Evolutionary conservation across 768 basidiomycete genomes (phyloP), one percentile per base, ranked within the genome.

Genomic region (Termitomyces sp.): DNA sequence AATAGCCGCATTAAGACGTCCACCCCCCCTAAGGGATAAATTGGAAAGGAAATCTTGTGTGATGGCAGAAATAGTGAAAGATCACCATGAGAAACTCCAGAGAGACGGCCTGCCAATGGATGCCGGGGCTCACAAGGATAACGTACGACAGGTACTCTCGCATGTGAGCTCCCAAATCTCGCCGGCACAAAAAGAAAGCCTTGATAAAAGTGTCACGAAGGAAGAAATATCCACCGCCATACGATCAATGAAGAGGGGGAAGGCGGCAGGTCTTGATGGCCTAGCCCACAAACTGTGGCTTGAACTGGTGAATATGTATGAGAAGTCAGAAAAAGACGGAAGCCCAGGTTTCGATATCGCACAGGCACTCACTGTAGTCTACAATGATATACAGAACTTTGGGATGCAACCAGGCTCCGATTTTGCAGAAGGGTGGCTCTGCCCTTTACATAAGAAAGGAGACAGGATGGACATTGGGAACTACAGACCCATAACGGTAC

Each of bases 11-110:
- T 62, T 74, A 0, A 45, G 36, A 2, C 16, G 60, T 4, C 33
- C 36, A 9, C 5, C 18, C 20, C 16, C 18, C 31, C 46, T 34
- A 11, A 2, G 0, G n/a, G n/a, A 33, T 12, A 34, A n/a, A 41
- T 54, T 1, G n/a, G 46, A 6, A 54, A 4, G 44, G 1, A 39
- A 55, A 0, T 70, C 73, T 0, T 8, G 58, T 0, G 51, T 69
- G 16, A 78, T 77, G 76, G 70, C 73, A 0, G 55, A 72, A 0
- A 54, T 76, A 0, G 70, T 72, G 0, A 57, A 50, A 24, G 27
- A 67, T 15, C 66, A 73, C 52, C 72, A 76, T 50, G 54, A 70
- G 0, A 11, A 64, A 1, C 65, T 77, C 0, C 74, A 77, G 49
- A 16, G 49, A 20, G 8, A 30, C 1, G n/a, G 22, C 5, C 0